These are phyloP conservation scores for Solanum rostratum DNA, from an alignment of 257 asterid genomes.

Conservation along the genomic window DNA sequence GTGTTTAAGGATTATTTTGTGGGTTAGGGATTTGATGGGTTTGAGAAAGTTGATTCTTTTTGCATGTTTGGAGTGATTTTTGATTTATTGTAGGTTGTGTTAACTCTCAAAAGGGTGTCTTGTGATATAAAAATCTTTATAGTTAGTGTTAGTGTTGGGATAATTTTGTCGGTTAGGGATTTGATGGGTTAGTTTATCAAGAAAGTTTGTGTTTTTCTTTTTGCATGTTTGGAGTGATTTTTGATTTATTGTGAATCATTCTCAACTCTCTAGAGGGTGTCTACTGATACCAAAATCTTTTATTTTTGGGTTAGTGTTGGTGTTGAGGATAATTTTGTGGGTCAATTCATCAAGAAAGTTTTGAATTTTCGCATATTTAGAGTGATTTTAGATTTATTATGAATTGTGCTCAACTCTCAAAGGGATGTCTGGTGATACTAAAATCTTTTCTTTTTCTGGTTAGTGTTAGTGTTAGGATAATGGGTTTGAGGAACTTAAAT, in stretches of 20 bases:
- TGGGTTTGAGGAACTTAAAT: no score
- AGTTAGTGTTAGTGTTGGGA: neutral
- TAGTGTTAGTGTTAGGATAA: neutral
- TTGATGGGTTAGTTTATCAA: neutral
- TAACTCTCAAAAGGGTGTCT: neutral
- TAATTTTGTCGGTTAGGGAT: neutral
- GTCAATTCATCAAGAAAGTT: neutral
- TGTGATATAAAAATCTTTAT: neutral
- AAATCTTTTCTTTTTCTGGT: neutral
- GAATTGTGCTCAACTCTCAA: neutral
- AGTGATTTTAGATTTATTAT: neutral
- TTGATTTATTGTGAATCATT: neutral
- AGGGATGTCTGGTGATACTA: neutral
- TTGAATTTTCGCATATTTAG: neutral
- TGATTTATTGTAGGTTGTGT: neutral
- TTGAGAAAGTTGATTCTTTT: neutral
- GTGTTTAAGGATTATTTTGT: neutral
- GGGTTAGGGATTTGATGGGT: neutral
- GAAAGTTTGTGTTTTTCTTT: neutral
- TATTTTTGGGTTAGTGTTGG: neutral
- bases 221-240: neutral
- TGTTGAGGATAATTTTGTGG: neutral
- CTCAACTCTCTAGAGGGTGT: neutral
- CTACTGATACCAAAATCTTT: slow-evolving; percentile 1
- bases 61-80: neutral